Percentiles rank a stretch among this genome's conserved stretches.
Conservation (phyloP, 495 filamentous ascomycete species). For the Penicillium coffeae region DNA sequence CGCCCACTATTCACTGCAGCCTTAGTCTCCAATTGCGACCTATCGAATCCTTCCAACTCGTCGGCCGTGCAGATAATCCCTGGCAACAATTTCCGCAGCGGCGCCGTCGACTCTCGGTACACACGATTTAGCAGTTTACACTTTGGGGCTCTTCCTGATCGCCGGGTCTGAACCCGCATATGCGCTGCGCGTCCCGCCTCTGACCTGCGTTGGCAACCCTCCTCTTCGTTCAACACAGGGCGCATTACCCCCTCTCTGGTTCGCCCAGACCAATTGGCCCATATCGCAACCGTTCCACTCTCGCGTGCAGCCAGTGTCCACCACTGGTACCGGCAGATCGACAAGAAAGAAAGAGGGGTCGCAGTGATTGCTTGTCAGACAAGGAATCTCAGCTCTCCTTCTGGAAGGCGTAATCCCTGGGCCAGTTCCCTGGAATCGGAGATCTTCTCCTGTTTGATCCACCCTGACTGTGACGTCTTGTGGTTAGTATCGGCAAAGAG, state of each 20-base stretch:
- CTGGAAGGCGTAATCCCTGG: conserved; percentile 11
- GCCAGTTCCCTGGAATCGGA: conserved; percentile 20
- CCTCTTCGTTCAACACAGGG: conserved; percentile 11
- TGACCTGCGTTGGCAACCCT: conserved; percentile 15
- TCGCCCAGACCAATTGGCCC: conserved; percentile 34
- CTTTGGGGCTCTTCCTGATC: conserved; percentile 24
- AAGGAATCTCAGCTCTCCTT: conserved; percentile 14
- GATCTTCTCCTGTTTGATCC: conserved; percentile 18
- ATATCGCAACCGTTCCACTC: conserved; percentile 25
- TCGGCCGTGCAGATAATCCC: conserved; percentile 3
- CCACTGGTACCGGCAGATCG: conserved; percentile 37
- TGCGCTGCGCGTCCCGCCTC: conserved; percentile 14
- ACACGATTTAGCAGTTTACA: conserved; percentile 14
- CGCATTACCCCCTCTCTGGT: conserved; percentile 13
- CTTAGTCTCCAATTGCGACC: conserved; percentile 19
- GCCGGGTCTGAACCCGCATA: conserved; percentile 17
- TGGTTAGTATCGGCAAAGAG: conserved; percentile 20
- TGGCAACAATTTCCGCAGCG: conserved; percentile 6
- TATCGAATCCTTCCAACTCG: conserved; percentile 15
- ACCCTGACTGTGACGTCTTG: conserved; percentile 20
- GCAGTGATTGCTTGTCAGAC: conserved; percentile 22
- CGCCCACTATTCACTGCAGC: conserved; percentile 24
- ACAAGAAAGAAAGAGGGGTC: conserved; percentile 31
- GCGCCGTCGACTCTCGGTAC: conserved; percentile 21
- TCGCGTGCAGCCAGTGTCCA: conserved; percentile 38